Evolutionary conservation across 345 rosid genomes (phyloP).

Genomic region (Acer saccharum): DNA sequence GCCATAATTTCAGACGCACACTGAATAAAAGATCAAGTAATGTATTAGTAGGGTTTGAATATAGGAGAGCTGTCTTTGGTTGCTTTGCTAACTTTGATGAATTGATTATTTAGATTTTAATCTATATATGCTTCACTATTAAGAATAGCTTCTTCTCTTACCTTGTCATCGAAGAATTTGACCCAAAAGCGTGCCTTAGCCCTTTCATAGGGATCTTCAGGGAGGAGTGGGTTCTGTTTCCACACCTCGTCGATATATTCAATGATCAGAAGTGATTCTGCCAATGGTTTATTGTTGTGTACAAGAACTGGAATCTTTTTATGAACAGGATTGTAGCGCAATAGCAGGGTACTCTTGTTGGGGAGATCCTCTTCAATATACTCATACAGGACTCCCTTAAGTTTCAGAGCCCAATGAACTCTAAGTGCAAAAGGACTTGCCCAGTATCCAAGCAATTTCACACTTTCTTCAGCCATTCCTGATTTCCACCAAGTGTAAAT

Average conservation of each 20-base stretch:
- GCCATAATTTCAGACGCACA: conserved; percentile 23
- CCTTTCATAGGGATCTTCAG: conserved; percentile 25
- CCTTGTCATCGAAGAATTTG: conserved; percentile 39
- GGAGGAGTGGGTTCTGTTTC: conserved; percentile 30
- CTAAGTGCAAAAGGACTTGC: conserved; percentile 29
- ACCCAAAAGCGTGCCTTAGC: conserved; percentile 37
- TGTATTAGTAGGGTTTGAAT: not conserved
- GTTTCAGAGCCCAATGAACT: conserved; percentile 35
- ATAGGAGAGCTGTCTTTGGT: not conserved
- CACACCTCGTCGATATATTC: conserved; percentile 36
- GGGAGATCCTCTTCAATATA: conserved; percentile 34
- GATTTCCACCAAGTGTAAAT: not conserved
- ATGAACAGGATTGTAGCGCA: conserved; percentile 32
- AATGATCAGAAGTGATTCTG: conserved; percentile 33
- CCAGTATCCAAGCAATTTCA: conserved; percentile 31
- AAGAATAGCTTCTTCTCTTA: not conserved
- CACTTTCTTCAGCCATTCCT: conserved; percentile 22
- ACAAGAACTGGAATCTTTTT: conserved; percentile 35
- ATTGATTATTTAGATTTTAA: no score
- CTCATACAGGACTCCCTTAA: conserved; percentile 26
- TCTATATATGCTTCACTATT: no score
- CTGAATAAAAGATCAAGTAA: conserved; percentile 8
- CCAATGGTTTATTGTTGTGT: conserved; percentile 30
- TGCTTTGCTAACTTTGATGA: not conserved
- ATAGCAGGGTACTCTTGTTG: conserved; percentile 33